Base-by-base conservation (phyloP, 1,284 basidiomycete genomes). In the Boletus smithii region DNA sequence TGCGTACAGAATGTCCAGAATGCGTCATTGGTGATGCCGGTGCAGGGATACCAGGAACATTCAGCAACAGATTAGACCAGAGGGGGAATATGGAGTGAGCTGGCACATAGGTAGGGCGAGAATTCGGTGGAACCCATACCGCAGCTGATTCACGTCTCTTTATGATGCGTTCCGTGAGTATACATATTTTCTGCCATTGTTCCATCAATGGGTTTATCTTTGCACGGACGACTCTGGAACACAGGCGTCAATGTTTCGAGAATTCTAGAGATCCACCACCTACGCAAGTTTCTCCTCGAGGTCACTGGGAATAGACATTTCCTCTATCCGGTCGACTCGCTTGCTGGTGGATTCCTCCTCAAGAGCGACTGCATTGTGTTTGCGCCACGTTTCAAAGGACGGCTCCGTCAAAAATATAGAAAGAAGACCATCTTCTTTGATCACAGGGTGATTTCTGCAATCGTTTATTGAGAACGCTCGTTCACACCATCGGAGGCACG, bases 301-400 rank as follows among this genome's bases (percentile, higher is more conserved):
- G 67, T 97, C 92, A 50, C 86, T 83, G 3, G 94, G 94, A 50
- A 97, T 92, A 5, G 81, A 76, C 88, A 94, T 93, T 68, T 95
- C 91, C 65, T 95, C 89, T 8, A 87, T 74, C 20, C 80, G 75
- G 51, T 92, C 90, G 4, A 97, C 77, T 13, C 84, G 80, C 60
- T 91, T 91, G 51, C 83, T 85, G 0, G 73, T 69, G 0, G 89
- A 90, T 65, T 97, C 94, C 70, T 97, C 94, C 23, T 95, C 91
- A 32, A 91, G 73, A 6, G 85, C 83, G 8, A 89, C 70, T 0
- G 75, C 58, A 1, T 80, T 75, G 44, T 84, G 77, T 61, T 91
- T 94, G 36, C 91, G 76, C 92, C 92, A 95, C 39, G 75, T 72
- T 63, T 95, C 92, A 55, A 95, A 87, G 6, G 86, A 85, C 0